These are phyloP conservation scores for Volutella citrinella DNA, from an alignment of 2,329 filamentous ascomycete species.

Conservation along the genomic window DNA sequence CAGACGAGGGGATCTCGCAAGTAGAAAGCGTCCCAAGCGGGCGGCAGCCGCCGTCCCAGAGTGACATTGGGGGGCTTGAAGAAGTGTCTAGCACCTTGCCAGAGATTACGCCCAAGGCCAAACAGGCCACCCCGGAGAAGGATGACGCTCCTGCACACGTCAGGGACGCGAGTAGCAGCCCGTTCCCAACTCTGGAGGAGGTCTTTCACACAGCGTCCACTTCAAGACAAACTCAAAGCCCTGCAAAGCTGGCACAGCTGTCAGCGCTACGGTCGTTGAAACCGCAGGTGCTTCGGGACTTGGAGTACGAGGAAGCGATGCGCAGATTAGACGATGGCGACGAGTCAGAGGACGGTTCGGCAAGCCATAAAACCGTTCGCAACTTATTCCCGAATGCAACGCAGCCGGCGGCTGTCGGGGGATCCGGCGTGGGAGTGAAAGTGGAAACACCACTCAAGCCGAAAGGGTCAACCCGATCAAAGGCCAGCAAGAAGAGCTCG, in stretches of 20 bases:
- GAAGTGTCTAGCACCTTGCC: too few relatives aligned
- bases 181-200: conserved; percentile 34
- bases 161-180: conserved; percentile 30
- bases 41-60: conserved; percentile 47
- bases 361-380: conserved; percentile 22
- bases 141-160: conserved; percentile 13
- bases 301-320: conserved; percentile 44
- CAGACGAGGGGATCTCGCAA: conserved; percentile 18
- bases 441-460: conserved; percentile 1
- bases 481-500: conserved; percentile 14
- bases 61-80: too few relatives aligned
- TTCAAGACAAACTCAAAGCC: conserved; percentile 35
- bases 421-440: conserved; percentile 7
- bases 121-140: too few relatives aligned
- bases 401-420: conserved; percentile 21
- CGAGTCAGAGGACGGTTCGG: conserved; percentile 22
- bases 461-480: conserved; percentile 12
- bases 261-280: conserved; percentile 25
- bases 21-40: conserved; percentile 44
- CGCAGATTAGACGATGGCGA: conserved; percentile 37
- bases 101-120: too few relatives aligned
- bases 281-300: conserved; percentile 24
- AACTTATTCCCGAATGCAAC: conserved; percentile 32
- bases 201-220: conserved; percentile 40
- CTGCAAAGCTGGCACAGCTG: conserved; percentile 25